Conservation (phyloP, 768 basidiomycete species). For the Cystobasidium tubakii region DNA sequence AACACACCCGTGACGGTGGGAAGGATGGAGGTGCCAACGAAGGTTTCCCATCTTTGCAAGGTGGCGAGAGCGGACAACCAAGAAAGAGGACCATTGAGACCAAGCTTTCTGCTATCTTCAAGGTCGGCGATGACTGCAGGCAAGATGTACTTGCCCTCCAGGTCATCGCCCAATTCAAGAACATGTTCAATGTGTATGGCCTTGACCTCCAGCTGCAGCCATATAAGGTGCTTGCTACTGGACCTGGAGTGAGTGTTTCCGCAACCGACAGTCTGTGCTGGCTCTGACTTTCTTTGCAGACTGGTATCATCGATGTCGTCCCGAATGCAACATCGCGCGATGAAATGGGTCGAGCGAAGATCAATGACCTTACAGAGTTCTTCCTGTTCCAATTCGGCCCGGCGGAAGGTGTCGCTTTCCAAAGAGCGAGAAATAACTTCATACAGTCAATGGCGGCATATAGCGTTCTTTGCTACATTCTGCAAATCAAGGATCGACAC, state of each 20-base stretch:
- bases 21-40: constrained; percentile 38
- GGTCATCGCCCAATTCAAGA: constrained; percentile 99
- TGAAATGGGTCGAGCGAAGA: constrained; percentile 97
- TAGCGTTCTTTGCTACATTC: constrained; percentile 92
- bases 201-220: constrained; percentile 87
- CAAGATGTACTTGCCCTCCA: constrained; percentile 97
- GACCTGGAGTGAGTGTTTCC: constrained; percentile 68
- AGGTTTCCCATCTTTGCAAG: constrained; percentile 51
- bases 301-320: constrained; percentile 96
- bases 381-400: constrained; percentile 90
- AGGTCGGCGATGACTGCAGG: constrained; percentile 97
- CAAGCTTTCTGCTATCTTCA: constrained; percentile 98
- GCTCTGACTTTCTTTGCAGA: constrained; percentile 54
- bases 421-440: constrained; percentile 86
- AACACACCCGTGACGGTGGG: constrained; percentile 21
- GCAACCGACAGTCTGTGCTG: background rate
- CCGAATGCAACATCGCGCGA: constrained; percentile 96
- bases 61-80: constrained; percentile 41
- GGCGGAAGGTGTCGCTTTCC: constrained; percentile 80
- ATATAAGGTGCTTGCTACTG: constrained; percentile 94
- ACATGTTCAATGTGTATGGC: constrained; percentile 83
- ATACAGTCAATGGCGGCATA: constrained; percentile 99
- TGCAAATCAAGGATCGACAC: constrained; percentile 97
- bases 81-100: constrained; percentile 61
- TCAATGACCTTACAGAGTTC: constrained; percentile 90